These are phyloP conservation scores for Globisporangium spiculum DNA, from an alignment of 352 stramenopile genomes.

Conservation along the genomic window DNA sequence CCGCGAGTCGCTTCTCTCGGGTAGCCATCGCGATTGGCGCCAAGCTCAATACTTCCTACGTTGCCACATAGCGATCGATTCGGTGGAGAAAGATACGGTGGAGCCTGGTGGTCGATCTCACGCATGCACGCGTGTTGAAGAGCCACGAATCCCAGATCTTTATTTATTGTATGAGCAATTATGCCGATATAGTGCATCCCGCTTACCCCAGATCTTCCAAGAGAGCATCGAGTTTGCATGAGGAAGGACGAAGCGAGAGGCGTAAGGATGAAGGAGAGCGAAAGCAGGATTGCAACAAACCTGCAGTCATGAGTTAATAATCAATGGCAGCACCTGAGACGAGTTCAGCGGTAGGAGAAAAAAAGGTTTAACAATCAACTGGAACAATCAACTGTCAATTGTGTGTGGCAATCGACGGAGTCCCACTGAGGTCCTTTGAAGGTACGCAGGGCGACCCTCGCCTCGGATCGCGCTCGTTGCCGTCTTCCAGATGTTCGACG, in stretches of 20 bases:
- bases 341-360: no score
- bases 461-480: no score
- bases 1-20: constrained; percentile 55
- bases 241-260: background rate
- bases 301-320: no score
- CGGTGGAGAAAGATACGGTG: background rate
- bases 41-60: constrained; percentile 75
- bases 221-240: background rate
- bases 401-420: no score
- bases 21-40: constrained; percentile 74
- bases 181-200: background rate
- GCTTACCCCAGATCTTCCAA: background rate
- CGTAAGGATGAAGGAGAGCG: background rate
- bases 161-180: constrained; percentile 15
- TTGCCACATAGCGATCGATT: constrained; percentile 14
- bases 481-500: no score
- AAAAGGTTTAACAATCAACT: no score
- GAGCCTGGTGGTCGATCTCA: background rate
- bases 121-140: background rate
- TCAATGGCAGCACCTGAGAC: background rate
- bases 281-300: background rate
- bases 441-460: no score
- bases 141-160: background rate
- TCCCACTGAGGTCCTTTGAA: no score
- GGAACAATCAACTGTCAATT: no score